Percentiles rank a stretch among this genome's conserved stretches.
Evolutionary conservation across 2,329 filamentous ascomycete species (phyloP).

Genomic region (Cadophora luteo-olivacea): DNA sequence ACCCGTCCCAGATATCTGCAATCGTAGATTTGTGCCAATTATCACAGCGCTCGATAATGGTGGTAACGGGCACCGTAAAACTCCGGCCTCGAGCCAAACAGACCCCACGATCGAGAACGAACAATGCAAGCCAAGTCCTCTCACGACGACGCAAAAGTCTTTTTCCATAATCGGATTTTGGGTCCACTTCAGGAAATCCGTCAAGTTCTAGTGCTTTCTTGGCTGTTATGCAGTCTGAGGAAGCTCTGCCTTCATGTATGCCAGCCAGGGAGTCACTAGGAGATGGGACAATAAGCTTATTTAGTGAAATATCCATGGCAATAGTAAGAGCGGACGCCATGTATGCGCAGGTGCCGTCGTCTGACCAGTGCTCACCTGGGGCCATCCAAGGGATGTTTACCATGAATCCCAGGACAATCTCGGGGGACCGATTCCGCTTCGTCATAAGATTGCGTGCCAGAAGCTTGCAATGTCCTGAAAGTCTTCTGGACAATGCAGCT

Average conservation of each 20-base stretch:
- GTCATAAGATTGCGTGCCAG: conserved; percentile 68
- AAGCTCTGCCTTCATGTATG: conserved; percentile 57
- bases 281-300: conserved; percentile 70
- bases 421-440: conserved; percentile 70
- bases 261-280: conserved; percentile 52
- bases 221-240: conserved; percentile 73
- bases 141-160: conserved; percentile 69
- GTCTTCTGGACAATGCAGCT: conserved; percentile 67
- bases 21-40: conserved; percentile 70
- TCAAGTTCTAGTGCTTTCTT: conserved; percentile 70
- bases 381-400: conserved; percentile 80
- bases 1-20: conserved; percentile 71
- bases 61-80: conserved; percentile 71
- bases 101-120: conserved; percentile 75
- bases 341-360: conserved; percentile 76
- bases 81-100: conserved; percentile 73
- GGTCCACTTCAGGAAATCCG: conserved; percentile 69
- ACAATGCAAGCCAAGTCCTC: conserved; percentile 73
- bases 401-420: conserved; percentile 78
- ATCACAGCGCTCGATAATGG: conserved; percentile 71
- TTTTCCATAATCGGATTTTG: conserved; percentile 63
- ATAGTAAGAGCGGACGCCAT: conserved; percentile 73
- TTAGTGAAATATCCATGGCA: conserved; percentile 71
- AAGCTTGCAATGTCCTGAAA: conserved; percentile 68
- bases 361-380: conserved; percentile 69